Conservation (phyloP, 805 yeast species). For the Cyberlindnera maclurae region DNA sequence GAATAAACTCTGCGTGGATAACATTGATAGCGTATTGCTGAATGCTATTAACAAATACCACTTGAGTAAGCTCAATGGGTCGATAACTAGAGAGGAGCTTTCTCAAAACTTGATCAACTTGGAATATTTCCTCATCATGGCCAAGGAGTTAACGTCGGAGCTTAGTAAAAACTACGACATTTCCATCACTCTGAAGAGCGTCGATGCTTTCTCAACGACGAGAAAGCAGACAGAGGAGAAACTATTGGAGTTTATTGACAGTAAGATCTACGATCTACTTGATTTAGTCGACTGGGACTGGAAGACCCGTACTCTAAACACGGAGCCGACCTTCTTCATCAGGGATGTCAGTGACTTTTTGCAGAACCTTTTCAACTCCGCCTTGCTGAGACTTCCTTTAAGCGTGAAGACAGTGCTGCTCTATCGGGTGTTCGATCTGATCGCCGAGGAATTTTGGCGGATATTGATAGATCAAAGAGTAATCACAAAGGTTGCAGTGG, state of each 20-base stretch:
- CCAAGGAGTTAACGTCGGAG: constrained; percentile 48
- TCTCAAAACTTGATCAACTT: constrained; percentile 85
- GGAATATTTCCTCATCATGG: constrained; percentile 76
- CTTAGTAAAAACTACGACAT: constrained; percentile 31
- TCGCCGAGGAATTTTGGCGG: constrained; percentile 62
- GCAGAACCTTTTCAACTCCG: constrained; percentile 78
- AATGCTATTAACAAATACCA: constrained; percentile 61
- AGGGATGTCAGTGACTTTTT: constrained; percentile 81
- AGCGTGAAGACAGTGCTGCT: constrained; percentile 74
- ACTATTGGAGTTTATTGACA: constrained; percentile 76
- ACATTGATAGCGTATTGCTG: constrained; percentile 64
- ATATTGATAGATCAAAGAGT: constrained; percentile 48
- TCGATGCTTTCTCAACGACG: constrained; percentile 47
- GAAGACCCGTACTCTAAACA: constrained; percentile 44
- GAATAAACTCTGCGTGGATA: constrained; percentile 49
- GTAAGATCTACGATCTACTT: constrained; percentile 68
- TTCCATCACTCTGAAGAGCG: constrained; percentile 42
- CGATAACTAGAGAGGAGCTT: constrained; percentile 80
- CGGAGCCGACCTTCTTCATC: constrained; percentile 66
- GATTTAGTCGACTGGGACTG: constrained; percentile 86
- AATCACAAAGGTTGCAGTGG: constrained; percentile 48
- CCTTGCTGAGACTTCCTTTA: constrained; percentile 74
- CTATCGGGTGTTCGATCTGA: constrained; percentile 79
- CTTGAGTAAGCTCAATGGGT: constrained; percentile 45
- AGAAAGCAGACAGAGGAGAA: constrained; percentile 71